Conservation (phyloP, 768 basidiomycete genomes). For the Tylopilus vinaceipallidus region DNA sequence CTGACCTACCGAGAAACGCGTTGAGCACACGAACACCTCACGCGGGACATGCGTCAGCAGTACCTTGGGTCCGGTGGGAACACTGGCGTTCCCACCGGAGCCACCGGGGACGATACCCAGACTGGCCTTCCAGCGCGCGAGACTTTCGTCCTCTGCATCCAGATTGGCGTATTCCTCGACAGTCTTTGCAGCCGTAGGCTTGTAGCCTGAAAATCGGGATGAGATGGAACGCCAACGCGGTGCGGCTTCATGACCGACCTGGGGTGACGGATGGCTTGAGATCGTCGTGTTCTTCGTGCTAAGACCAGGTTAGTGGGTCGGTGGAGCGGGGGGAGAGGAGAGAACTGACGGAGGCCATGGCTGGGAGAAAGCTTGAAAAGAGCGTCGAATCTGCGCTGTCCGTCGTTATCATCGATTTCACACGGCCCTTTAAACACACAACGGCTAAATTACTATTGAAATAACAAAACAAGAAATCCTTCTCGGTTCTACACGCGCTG, state of each 20-base stretch:
- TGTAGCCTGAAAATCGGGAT: constrained; percentile 59
- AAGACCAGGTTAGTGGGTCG: constrained; percentile 4
- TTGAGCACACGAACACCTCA: constrained; percentile 13
- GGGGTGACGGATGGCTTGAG: constrained; percentile 66
- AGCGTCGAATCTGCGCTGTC: constrained; percentile 18
- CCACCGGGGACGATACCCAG: constrained; percentile 76
- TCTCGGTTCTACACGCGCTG: constrained; percentile 17
- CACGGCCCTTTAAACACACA: constrained; percentile 44
- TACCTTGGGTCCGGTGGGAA: constrained; percentile 72
- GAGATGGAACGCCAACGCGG: constrained; percentile 13
- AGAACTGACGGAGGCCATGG: constrained; percentile 55
- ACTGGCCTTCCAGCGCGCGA: constrained; percentile 94
- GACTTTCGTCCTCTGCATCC: constrained; percentile 88
- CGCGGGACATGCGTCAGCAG: constrained; percentile 1
- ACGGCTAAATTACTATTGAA: constrained; percentile 26
- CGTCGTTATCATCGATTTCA: constrained; percentile 53
- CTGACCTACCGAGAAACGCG: constrained; percentile 49
- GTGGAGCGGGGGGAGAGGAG: not conserved
- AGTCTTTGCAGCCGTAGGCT: constrained; percentile 62
- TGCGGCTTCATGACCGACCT: constrained; percentile 44
- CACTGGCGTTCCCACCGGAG: no score
- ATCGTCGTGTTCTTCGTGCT: constrained; percentile 70
- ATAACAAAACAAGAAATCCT: constrained; percentile 20
- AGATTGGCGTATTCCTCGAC: constrained; percentile 82
- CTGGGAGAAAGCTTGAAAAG: constrained; percentile 22